These are phyloP conservation scores for Starmerella vitae DNA, from an alignment of 805 yeast genomes.

Conservation along the genomic window DNA sequence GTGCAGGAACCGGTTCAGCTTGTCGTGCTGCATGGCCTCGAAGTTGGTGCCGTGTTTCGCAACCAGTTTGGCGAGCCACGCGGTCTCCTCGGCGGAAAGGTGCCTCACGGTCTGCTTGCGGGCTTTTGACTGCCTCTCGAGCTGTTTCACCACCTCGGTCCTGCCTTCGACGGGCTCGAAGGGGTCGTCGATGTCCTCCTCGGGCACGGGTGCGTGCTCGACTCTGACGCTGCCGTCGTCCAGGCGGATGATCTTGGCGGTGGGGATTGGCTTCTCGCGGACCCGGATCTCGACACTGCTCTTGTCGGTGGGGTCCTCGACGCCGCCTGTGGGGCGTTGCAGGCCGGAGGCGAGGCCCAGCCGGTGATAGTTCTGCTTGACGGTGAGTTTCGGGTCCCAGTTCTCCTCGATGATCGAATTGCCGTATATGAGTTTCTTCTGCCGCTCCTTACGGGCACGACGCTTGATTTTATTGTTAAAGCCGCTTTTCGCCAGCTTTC, in stretches of 20 bases:
- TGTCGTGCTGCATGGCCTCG: conserved; percentile 86
- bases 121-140: conserved; percentile 46
- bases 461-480: conserved; percentile 51
- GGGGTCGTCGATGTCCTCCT: conserved; percentile 52
- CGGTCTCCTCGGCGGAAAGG: conserved; percentile 59
- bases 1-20: conserved; percentile 70
- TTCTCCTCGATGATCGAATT: conserved; percentile 76
- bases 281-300: conserved; percentile 23
- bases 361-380: conserved; percentile 72
- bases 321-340: conserved; percentile 65
- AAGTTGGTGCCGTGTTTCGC: conserved; percentile 80
- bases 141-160: conserved; percentile 52
- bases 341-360: conserved; percentile 63
- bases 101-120: conserved; percentile 26
- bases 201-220: conserved; percentile 25
- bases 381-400: conserved; percentile 77
- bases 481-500: conserved; percentile 61
- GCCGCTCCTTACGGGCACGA: conserved; percentile 53
- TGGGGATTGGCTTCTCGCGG: conserved; percentile 23
- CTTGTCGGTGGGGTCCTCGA: conserved; percentile 37
- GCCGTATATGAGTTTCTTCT: conserved; percentile 49
- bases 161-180: conserved; percentile 37
- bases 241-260: conserved; percentile 23
- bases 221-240: conserved; percentile 18
- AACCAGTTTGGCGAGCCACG: conserved; percentile 52